Conservation (phyloP, 345 rosid species). For the Ceriops tagal region DNA sequence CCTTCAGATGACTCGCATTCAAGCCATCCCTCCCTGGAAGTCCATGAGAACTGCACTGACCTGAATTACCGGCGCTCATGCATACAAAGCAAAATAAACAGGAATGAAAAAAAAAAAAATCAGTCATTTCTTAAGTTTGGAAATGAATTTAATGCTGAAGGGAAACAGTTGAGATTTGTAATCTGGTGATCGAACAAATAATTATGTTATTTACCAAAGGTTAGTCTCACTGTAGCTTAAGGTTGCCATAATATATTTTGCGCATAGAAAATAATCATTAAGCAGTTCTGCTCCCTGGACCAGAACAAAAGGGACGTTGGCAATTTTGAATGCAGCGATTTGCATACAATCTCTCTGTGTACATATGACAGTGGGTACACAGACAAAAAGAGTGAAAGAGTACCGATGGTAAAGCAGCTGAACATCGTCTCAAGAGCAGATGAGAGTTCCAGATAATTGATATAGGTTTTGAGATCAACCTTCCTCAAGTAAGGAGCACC, state of each 20-base stretch:
- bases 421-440: slow-evolving; percentile 38
- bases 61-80: slow-evolving; percentile 26
- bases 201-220: too few species aligned
- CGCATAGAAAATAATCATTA: background rate
- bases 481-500: slow-evolving; percentile 35
- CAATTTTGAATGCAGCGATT: background rate
- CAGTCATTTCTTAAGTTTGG: too few species aligned
- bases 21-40: slow-evolving; percentile 40
- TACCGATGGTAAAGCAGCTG: slow-evolving; percentile 59
- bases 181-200: too few species aligned
- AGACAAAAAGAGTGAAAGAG: background rate
- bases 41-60: slow-evolving; percentile 45
- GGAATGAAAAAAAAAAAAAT: background rate
- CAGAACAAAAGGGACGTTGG: background rate
- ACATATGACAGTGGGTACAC: background rate
- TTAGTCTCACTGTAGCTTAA: too few species aligned
- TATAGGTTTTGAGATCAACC: slow-evolving; percentile 26
- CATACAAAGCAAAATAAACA: background rate
- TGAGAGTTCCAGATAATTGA: slow-evolving; percentile 28
- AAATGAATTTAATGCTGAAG: too few species aligned
- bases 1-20: slow-evolving; percentile 35
- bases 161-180: too few species aligned
- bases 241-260: too few species aligned
- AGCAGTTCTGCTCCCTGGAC: background rate
- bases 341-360: background rate